Base-by-base conservation (phyloP, 352 stramenopile species). In the Globisporangium heterothallicum region DNA sequence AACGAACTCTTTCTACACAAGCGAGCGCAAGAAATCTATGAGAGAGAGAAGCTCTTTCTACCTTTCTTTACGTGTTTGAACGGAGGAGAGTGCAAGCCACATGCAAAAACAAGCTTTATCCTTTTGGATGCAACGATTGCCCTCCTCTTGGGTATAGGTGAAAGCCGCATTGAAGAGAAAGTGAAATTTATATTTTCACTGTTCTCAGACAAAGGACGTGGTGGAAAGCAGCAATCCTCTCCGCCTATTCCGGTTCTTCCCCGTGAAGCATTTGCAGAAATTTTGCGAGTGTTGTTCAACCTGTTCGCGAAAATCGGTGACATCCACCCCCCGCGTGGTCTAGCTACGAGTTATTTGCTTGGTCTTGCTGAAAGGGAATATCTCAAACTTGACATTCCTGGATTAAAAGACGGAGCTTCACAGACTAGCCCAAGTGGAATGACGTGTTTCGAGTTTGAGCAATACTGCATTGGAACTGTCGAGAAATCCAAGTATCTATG, bases 381-480 rank as follows among this genome's bases (percentile, higher is more conserved):
- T 25, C 47, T 88, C n/a, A 66, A 74, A 25, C 42, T 90, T 14
- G 59, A 81, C n/a, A 63, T 71, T 14, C 21, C 40, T 21, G 56
- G 61, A 4, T 35, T 12, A 1, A 32, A 25, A 0, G 49, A 59
- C 22, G 2, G 19, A 8, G 29, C 29, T 10, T 7, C 5, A 14
- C 14, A 19, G 4, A 3, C 22, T 14, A 9, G 19, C 12, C 18
- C 32, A 19, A 46, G 66, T 38, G 84, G 68, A 1, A 92, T 97
- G 82, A 96, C 88, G 1, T 47, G 51, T 3, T 66, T 79, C 27
- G 87, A 97, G 52, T 94, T 96, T 55, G 64, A 67, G n/a, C 61
- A 45, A 1, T 90, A 82, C 53, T 88, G 81, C 34, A 61, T 72
- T 0, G 58, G 72, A 1, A 57, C 58, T 4, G 61, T 95, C 8